phyloP scores from a whole-genome alignment of 176 grass and related monocot genomes.

The Cenchrus purpureus region DNA sequence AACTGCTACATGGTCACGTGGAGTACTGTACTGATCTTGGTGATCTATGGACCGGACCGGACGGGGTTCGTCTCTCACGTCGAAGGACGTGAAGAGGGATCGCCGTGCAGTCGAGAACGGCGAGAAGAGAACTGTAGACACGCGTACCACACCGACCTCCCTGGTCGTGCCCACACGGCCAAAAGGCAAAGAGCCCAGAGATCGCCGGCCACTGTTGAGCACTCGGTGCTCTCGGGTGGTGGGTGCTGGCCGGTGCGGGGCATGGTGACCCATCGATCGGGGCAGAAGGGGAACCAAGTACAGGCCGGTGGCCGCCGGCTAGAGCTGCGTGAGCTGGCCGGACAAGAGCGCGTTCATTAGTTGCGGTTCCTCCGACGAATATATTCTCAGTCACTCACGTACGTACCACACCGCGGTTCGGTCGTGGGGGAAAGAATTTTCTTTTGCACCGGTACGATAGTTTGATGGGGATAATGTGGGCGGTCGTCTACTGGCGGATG shows the following conservation, averaged over 20 bases:
- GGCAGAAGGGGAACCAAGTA: neutral
- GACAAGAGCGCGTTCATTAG: neutral
- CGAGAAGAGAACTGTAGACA: neutral
- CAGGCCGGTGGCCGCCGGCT: slow-evolving; percentile 9
- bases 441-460: neutral
- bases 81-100: too few relatives aligned
- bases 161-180: neutral
- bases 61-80: neutral
- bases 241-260: neutral
- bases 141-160: neutral
- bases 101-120: neutral
- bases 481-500: neutral
- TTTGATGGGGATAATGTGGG: neutral
- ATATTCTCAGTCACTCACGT: neutral
- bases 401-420: neutral
- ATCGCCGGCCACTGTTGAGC: neutral
- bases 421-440: neutral
- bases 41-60: neutral
- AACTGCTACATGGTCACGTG: too few relatives aligned
- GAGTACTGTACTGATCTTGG: neutral
- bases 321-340: slow-evolving; percentile 6
- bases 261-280: neutral
- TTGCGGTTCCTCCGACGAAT: neutral
- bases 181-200: neutral
- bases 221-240: neutral